Base-by-base conservation (phyloP, 1,284 basidiomycete species). In the Inonotus obliquus region DNA sequence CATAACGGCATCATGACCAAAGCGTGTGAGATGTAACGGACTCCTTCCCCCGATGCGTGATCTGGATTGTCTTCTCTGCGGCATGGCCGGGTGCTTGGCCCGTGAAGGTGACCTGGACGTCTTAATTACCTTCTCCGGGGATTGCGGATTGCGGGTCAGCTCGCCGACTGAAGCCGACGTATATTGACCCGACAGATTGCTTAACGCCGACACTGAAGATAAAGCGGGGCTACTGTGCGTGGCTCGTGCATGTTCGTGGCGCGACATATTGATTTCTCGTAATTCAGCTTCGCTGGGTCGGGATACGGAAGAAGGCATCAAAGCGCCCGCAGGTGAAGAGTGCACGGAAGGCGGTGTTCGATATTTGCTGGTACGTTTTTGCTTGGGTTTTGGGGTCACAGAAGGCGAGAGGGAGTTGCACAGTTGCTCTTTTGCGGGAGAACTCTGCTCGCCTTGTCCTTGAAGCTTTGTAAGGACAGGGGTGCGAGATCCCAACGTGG, bases 1-100 rank as follows among this genome's bases (percentile, higher is more conserved):
- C 29, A 41, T 60, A 37, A 54, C 59, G 59, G 59, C 59, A 60
- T 54, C 52, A 19, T 54, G 11, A 38, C 25, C 35, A 19, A 38
- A 25, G 39, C 52, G 52, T 54, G 52, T 19, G 56, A 58, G 47
- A 37, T 14, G 17, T n/a, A 23, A 49, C 44, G 56, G 56, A 49
- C 45, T 58, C 21, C 13, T 32, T 19, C 45, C 25, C 47, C 47
- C 45, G 7, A 45, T 39, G n/a, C 45, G 45, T 49, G 35, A 38
- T 39, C 29, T 13, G 21, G 19, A 11, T 2, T 21, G 56, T 38
- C 45, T 49, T 37, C 56, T 39, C 25, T 21, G 47, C 32, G 32
- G 37, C 4, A 21, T n/a, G 37, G 25, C 49, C 14, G 21, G 44
- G n/a, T 32, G 56, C 32, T 32, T 35, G 19, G 47, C 47, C n/a